Evolutionary conservation across 2,329 filamentous ascomycete genomes (phyloP).

Genomic region (Talaromyces albobiverticillius): DNA sequence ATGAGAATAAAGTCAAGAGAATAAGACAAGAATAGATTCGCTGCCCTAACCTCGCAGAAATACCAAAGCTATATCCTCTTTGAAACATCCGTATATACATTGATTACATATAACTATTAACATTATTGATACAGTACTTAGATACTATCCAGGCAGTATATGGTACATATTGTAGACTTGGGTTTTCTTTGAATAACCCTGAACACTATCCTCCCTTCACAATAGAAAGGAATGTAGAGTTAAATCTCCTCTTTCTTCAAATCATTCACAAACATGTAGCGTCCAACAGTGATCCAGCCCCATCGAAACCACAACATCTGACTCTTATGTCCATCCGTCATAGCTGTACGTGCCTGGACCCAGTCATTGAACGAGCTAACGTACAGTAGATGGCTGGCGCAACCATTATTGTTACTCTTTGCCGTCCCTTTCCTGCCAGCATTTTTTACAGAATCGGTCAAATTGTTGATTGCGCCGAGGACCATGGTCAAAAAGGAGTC

Average conservation of each 20-base stretch:
- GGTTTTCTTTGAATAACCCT: too few relatives aligned
- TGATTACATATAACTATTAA: not conserved
- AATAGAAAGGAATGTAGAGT: too few relatives aligned
- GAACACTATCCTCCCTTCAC: not conserved
- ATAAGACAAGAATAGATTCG: too few relatives aligned
- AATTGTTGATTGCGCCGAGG: conserved; percentile 47
- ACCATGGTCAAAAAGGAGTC: conserved; percentile 72
- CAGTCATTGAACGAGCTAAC: conserved; percentile 65
- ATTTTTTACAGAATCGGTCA: conserved; percentile 17
- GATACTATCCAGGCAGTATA: not conserved
- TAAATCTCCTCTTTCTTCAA: conserved; percentile 59
- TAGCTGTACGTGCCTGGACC: conserved; percentile 72
- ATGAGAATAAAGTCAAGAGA: not conserved
- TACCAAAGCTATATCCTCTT: too few relatives aligned
- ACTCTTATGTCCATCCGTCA: conserved; percentile 85
- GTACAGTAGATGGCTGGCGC: conserved; percentile 60
- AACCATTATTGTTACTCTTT: conserved; percentile 54
- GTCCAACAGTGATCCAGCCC: conserved; percentile 85
- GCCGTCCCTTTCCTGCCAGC: conserved; percentile 23
- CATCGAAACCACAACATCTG: conserved; percentile 99
- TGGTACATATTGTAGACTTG: not conserved
- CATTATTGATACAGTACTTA: not conserved
- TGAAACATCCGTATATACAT: too few relatives aligned
- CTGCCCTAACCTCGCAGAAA: too few relatives aligned
- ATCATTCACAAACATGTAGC: conserved; percentile 97